Evolutionary conservation across 2,329 filamentous ascomycete genomes (phyloP), one percentile per base, ranked within the genome.

Genomic region (Diplodia corticola): DNA sequence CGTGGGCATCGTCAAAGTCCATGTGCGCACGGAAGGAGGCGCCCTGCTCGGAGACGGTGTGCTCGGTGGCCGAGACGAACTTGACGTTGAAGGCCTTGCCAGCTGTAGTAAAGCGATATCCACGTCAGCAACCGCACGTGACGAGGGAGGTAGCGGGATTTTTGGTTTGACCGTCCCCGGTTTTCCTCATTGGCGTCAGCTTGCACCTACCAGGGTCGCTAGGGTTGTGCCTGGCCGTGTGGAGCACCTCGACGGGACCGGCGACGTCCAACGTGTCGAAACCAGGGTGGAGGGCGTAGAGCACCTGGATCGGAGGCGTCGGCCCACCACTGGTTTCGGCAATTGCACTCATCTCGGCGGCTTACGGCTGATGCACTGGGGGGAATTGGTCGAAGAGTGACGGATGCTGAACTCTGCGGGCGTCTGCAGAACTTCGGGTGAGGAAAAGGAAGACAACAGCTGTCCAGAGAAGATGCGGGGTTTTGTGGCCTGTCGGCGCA

Each of bases 1-100:
- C 86, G 79, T 92, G 85, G 68, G 91, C 91, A 75, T 94, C 91
- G 75, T 91, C 90, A 83, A 86, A 92, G 76, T 88, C 84, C 77
- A 93, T 88, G 79, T 95, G 89, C 69, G 90, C 88, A 73, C 86
- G 86, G 77, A 95, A 82, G 71, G 88, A 83, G 74, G 89, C 85
- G 70, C 91, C 91, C 77, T 92, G 84, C 65, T 78, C 77, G 51
- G 85, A 84, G 67, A 80, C 80, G 73, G 84, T 81, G 69, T 80
- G 75, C 66, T 82, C 78, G 44, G 76, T 71, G 12, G 78, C 73
- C 66, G 81, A 83, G 57, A 80, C 81, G 67, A 85, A 80, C 66
- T 83, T 83, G 76, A 82, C 78, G 72, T 85, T 81, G 76, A 86
- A 84, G 66, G 82, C 84, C 74, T 84, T 82, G 75, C 77, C 80